Base-by-base conservation (phyloP, 1,139 yeast species). In the Waltiozyma sp. region DNA sequence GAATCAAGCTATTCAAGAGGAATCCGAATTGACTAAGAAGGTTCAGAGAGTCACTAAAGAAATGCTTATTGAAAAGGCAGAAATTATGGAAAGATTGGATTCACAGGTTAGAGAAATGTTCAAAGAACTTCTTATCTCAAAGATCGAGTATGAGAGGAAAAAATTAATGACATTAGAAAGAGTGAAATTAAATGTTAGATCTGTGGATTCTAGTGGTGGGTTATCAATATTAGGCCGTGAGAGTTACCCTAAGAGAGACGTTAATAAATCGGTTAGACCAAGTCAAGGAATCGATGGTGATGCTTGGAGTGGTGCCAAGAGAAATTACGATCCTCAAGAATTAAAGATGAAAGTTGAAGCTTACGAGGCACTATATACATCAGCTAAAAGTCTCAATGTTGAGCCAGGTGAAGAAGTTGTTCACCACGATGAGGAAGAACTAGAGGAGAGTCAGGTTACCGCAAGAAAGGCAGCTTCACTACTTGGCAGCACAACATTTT, bases 101-200 rank as follows among this genome's bases (percentile, higher is more conserved):
- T 62, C 64, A 11, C 74, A 75, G 56, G 57, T 87, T 38, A 71
- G 70, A 45, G 61, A 63, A 26, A 64, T 77, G 35, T 65, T 91
- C 43, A 78, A 77, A 47, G 72, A 69, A 40, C 79, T 74, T 49
- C 76, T 87, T 0, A 66, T 85, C 48, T 77, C 79, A 51, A 77
- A 80, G 55, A 88, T 91, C 40, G 95, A 87, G 47, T 85, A 81
- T 50, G 96, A 89, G 62, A 73, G 98, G 38, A 81, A 85, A 53
- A 78, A 86, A 39, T 69, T 91, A 45, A 75, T 80, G 46, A 73
- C 82, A 35, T 70, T 94, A 65, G 96, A 87, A 57, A 75, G 75
- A 45, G 77, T 85, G 28, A 69, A 95, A 34, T 61, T 75, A 19
- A 95, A 83, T 55, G 77, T 86, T 37, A 67, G 96, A 52, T 73